Conservation (phyloP, 371 early-diverging fungal species). For the Rhizopus delemar region DNA sequence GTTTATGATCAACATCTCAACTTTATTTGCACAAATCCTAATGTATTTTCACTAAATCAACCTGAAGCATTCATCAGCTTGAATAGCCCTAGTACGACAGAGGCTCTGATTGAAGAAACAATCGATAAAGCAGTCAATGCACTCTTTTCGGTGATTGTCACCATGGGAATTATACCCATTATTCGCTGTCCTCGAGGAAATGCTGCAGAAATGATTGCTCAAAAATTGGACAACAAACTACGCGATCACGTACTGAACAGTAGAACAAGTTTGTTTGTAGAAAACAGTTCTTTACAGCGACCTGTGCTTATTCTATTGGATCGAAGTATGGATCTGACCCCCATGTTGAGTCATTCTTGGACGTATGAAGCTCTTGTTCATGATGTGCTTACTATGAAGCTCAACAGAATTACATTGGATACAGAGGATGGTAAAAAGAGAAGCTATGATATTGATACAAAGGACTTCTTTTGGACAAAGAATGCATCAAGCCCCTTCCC, state of each 20-base stretch:
- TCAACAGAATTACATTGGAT: conserved; percentile 78
- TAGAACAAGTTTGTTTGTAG: conserved; percentile 78
- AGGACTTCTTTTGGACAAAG: conserved; percentile 93
- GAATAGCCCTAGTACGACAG: conserved; percentile 80
- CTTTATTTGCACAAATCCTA: conserved; percentile 89
- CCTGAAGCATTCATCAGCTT: conserved; percentile 76
- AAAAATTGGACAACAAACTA: conserved; percentile 83
- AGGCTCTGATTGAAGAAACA: conserved; percentile 74
- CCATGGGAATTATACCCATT: conserved; percentile 88
- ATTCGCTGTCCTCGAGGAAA: conserved; percentile 89
- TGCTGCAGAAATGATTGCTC: conserved; percentile 93
- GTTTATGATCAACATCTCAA: conserved; percentile 97
- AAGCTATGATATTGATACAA: conserved; percentile 87
- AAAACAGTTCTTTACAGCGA: conserved; percentile 55
- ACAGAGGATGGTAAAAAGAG: conserved; percentile 67
- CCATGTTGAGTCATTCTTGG: conserved; percentile 97
- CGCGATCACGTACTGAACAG: conserved; percentile 89
- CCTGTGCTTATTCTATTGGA: conserved; percentile 92
- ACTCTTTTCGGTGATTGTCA: conserved; percentile 91
- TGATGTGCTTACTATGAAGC: conserved; percentile 91
- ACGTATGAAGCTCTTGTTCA: conserved; percentile 97
- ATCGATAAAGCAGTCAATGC: conserved; percentile 78
- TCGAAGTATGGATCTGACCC: conserved; percentile 92
- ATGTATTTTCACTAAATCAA: conserved; percentile 94
- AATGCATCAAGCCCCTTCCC: conserved; percentile 96